Evolutionary conservation across 2,329 filamentous ascomycete genomes (phyloP).

Genomic region (Ceratocystis variospora): DNA sequence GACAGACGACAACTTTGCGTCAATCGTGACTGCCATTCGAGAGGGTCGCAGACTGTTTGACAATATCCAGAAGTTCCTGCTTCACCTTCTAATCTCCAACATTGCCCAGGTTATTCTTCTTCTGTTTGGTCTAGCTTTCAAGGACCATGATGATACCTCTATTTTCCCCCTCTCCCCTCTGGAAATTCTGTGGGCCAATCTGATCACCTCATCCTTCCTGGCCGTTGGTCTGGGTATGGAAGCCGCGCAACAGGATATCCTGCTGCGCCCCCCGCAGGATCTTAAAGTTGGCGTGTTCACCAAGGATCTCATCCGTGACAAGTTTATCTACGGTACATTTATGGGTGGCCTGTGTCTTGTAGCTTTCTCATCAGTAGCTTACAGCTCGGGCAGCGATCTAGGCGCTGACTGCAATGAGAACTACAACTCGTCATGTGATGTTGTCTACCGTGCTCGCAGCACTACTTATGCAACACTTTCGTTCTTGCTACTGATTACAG

Average conservation of each 20-base stretch:
- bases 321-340: slow-evolving; percentile 50
- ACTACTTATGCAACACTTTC: slow-evolving; percentile 57
- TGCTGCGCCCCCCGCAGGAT: slow-evolving; percentile 50
- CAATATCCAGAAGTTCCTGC: slow-evolving; percentile 58
- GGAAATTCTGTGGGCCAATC: slow-evolving; percentile 65
- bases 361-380: slow-evolving; percentile 47
- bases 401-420: slow-evolving; percentile 44
- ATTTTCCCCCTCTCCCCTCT: slow-evolving; percentile 59
- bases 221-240: slow-evolving; percentile 62
- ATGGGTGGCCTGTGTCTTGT: slow-evolving; percentile 50
- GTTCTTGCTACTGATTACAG: slow-evolving; percentile 53
- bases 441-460: slow-evolving; percentile 50
- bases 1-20: slow-evolving; percentile 79
- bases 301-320: slow-evolving; percentile 49
- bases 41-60: slow-evolving; percentile 57
- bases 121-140: slow-evolving; percentile 55
- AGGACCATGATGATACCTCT: slow-evolving; percentile 43
- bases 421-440: slow-evolving; percentile 36
- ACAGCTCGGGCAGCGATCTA: slow-evolving; percentile 35
- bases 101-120: slow-evolving; percentile 56
- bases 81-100: slow-evolving; percentile 56
- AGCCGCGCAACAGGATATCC: slow-evolving; percentile 52
- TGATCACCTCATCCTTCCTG: slow-evolving; percentile 57
- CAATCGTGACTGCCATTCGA: slow-evolving; percentile 58
- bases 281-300: slow-evolving; percentile 50